Conservation (phyloP, 176 grass and related monocot species). For the Carex scoparia region DNA sequence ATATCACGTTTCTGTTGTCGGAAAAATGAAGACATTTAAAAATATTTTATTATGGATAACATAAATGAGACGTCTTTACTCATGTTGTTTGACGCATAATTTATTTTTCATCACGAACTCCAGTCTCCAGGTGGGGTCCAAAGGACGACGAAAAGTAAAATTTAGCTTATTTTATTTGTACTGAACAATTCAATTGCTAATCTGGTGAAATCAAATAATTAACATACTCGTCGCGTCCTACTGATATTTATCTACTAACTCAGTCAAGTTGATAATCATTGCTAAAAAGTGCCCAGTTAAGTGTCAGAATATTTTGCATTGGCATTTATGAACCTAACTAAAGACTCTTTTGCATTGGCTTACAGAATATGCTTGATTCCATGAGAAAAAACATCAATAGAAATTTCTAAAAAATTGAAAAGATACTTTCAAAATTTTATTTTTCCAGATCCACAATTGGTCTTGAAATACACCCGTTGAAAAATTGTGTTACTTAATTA, state of each 20-base stretch:
- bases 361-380: conserved; percentile 5
- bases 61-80: background rate
- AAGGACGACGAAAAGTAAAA: background rate
- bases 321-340: background rate
- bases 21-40: background rate
- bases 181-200: background rate
- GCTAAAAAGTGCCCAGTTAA: background rate
- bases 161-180: background rate
- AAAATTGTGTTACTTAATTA: background rate
- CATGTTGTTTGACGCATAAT: background rate
- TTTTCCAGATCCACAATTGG: background rate
- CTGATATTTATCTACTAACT: background rate
- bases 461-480: background rate
- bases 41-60: background rate
- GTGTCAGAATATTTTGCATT: background rate
- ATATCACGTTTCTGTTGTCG: background rate
- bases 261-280: background rate
- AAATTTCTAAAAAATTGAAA: background rate
- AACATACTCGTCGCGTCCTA: background rate
- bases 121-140: background rate
- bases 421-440: background rate
- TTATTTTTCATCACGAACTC: background rate
- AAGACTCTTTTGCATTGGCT: background rate
- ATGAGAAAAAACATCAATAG: background rate
- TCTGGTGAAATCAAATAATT: background rate